phyloP scores from a whole-genome alignment of 164 flowering plant species.

The Malania oleifera region DNA sequence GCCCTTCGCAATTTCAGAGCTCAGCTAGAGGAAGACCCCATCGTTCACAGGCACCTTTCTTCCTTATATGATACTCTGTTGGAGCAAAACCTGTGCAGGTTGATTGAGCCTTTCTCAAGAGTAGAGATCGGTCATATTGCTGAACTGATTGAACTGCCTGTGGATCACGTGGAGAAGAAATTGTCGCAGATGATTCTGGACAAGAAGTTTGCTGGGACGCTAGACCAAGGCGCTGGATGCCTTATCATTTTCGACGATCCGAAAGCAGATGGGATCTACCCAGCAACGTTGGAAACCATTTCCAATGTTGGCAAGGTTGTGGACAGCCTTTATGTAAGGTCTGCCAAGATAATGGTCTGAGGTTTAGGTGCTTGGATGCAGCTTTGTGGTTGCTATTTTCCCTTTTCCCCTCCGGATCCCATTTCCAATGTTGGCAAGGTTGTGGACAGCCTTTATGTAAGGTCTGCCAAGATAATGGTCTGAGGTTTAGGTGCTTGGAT shows the following conservation, averaged over 20 bases:
- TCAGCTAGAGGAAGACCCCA: constrained; percentile 65
- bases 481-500: constrained; percentile 18
- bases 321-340: constrained; percentile 51
- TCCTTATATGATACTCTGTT: constrained; percentile 56
- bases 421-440: constrained; percentile 62
- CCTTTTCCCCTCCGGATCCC: too few species aligned
- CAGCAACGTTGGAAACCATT: constrained; percentile 60
- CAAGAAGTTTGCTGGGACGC: constrained; percentile 59
- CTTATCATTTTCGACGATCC: constrained; percentile 57
- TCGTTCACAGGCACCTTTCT: constrained; percentile 69
- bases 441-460: constrained; percentile 51
- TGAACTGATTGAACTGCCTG: constrained; percentile 52
- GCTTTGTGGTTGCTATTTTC: too few species aligned
- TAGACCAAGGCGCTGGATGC: constrained; percentile 71
- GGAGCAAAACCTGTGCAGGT: constrained; percentile 67
- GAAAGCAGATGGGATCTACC: constrained; percentile 52
- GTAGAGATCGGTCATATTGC: constrained; percentile 63
- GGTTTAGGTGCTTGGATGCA: constrained; percentile 11
- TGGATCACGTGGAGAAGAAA: constrained; percentile 60
- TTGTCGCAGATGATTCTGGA: constrained; percentile 67
- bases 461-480: constrained; percentile 63
- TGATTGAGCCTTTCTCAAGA: constrained; percentile 65
- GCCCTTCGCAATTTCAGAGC: constrained; percentile 49
- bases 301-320: constrained; percentile 63
- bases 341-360: constrained; percentile 59